Evolutionary conservation across 2,329 filamentous ascomycete species (phyloP), one percentile per base, ranked within the genome.

Genomic region (Pyricularia pennisetigena): DNA sequence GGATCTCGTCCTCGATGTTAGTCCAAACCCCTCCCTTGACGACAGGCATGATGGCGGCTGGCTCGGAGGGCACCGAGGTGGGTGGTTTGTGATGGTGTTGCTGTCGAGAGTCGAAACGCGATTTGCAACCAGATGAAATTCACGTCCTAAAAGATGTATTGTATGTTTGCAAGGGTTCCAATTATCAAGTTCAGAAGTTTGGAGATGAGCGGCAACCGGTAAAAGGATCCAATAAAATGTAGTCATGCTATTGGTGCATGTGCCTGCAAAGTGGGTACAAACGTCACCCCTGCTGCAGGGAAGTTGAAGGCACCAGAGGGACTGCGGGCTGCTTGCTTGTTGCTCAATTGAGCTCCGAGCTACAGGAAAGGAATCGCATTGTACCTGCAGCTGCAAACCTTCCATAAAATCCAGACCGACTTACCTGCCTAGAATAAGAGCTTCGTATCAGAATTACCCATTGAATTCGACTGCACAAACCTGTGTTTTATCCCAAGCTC

Each of bases 1-100:
- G 90, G 75, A 98, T 97, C 80, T 99, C 95, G 82, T 99, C 95
- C 84, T 91, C 88, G 68, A 90, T 89, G 75, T 91, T 91, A 65
- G 88, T 90, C 88, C 88, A 91, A 71, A 90, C 88, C 74, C 88
- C 88, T 81, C 88, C 88, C 77, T 91, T 90, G 78, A 90, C 88
- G 78, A 90, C 88, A 71, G 88, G 87, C 88, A 91, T 91, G 74
- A 74, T 74, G 72, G 70, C 70, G 57, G 63, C 66, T 54, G 26
- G 41, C 26, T 30, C 35, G 65, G 35, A 6, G 20, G 26, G 12
- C 28, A 54, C 41, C 67, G 20, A 24, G 35, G 20, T 24, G 65
- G 35, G 35, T 41, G 32, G n/a, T 28, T 29, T 26, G 41, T 49
- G 41, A 49, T 61, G 59, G 57, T n/a, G 66, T 26, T 67, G 66